phyloP scores from a whole-genome alignment of 345 rosid genomes.

The sweet orange (Citrus sinensis) region DNA sequence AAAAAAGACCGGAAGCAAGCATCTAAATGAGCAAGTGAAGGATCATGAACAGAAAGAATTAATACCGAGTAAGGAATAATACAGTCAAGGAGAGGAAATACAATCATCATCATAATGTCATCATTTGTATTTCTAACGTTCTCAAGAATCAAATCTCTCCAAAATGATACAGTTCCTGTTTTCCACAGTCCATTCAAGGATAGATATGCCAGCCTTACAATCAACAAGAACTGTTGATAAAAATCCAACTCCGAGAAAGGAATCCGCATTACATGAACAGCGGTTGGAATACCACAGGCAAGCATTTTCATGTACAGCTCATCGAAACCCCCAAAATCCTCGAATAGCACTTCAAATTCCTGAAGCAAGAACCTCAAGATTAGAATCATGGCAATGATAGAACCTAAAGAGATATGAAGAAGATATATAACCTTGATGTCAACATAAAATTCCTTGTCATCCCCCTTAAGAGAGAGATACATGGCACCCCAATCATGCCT shows the following conservation, averaged over 20 bases:
- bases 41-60: constrained; percentile 10
- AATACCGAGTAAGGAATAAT: constrained; percentile 78
- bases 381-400: constrained; percentile 16
- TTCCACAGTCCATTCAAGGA: constrained; percentile 59
- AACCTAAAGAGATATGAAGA: constrained; percentile 3
- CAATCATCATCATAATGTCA: constrained; percentile 59
- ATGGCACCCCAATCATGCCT: constrained; percentile 95
- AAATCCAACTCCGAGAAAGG: constrained; percentile 84
- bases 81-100: constrained; percentile 64
- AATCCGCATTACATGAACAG: constrained; percentile 90
- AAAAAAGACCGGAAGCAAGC: neutral
- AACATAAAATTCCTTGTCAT: constrained; percentile 68
- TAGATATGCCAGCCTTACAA: constrained; percentile 44
- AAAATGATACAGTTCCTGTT: constrained; percentile 39
- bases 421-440: constrained; percentile 61
- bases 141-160: constrained; percentile 44
- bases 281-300: constrained; percentile 73
- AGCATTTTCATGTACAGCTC: constrained; percentile 91
- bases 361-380: constrained; percentile 32
- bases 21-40: neutral
- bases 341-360: constrained; percentile 84
- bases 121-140: constrained; percentile 57
- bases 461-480: constrained; percentile 81
- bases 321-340: constrained; percentile 92
- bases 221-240: constrained; percentile 68